Evolutionary conservation across 306 rosid genomes (phyloP), one percentile per base, ranked within the genome.

Genomic region (Argentina anserina): DNA sequence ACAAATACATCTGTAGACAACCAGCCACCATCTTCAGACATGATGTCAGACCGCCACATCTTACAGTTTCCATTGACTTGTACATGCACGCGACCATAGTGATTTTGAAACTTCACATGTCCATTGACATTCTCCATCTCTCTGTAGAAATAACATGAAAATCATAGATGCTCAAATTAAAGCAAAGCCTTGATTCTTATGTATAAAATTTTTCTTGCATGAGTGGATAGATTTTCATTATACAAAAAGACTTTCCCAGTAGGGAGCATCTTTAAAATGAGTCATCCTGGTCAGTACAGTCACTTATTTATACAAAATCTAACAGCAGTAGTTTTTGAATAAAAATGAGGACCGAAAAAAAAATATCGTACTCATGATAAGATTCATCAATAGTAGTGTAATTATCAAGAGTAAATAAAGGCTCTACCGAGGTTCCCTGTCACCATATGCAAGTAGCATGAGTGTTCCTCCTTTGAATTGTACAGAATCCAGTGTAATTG

Each of bases 371-470:
- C 25, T 53, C 50, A 40, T 37, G 62, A 25, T 50, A 41, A 28
- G 8, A 63, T 59, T 15, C 70, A 31, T 73, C 59, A 42, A 33
- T 46, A 49, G 7, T 40, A 25, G 64, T 49, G 37, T 64, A 28
- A 67, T 66, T 63, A 65, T 55, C 49, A 46, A 73, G 47, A 75
- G 71, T 73, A 50, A 71, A 65, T 64, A 64, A 47, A 71, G 65
- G 73, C 78, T 64, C 87, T 83, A 93, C 98, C 98, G 88, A 25
- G 85, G 92, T 82, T 94, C 97, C 82, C 81, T 84, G 86, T 91
- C 97, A 37, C 97, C 97, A 43, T 89, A 94, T 75, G 97, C 86
- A 73, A 94, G 91, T 67, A 94, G 85, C 97, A 94, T 89, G 75
- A 94, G 77, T 0, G 92, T 85, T 65, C 91, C 98, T 46, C 87